Conservation (phyloP, 1,284 basidiomycete genomes). For the Sporisorium reilianum region DNA sequence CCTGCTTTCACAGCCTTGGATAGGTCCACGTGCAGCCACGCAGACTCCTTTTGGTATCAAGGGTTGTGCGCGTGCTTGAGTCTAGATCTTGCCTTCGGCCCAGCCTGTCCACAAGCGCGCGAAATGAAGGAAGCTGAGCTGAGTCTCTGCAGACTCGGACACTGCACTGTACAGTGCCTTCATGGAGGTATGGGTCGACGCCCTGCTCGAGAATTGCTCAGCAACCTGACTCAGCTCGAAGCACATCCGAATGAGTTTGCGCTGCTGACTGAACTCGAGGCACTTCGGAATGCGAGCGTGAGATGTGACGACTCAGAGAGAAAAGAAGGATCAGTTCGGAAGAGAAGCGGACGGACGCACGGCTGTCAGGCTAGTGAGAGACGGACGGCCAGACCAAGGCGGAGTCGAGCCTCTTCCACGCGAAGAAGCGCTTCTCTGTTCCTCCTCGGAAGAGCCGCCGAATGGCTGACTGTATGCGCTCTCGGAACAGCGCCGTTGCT, state of each 20-base stretch:
- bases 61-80: not conserved
- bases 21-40: not conserved
- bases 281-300: not conserved
- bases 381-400: too few relatives aligned
- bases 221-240: constrained; percentile 10
- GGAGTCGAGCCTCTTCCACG: too few relatives aligned
- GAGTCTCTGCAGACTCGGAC: not conserved
- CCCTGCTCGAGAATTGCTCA: constrained; percentile 2
- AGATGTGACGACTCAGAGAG: not conserved
- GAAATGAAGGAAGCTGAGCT: not conserved
- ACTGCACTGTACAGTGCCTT: too few relatives aligned
- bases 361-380: too few relatives aligned
- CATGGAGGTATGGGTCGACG: too few relatives aligned
- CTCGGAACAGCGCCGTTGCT: not conserved
- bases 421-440: not conserved
- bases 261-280: not conserved
- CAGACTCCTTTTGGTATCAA: constrained; percentile 5
- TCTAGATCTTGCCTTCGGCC: not conserved
- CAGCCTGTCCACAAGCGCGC: not conserved
- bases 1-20: constrained; percentile 7
- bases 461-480: not conserved
- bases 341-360: too few relatives aligned
- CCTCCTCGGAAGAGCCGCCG: not conserved
- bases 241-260: not conserved
- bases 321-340: too few relatives aligned